A percentile compares a stretch with the other conserved stretches of the same genome.
phyloP scores from a whole-genome alignment of 768 basidiomycete species.

The Cantharellus cinnabarinus region DNA sequence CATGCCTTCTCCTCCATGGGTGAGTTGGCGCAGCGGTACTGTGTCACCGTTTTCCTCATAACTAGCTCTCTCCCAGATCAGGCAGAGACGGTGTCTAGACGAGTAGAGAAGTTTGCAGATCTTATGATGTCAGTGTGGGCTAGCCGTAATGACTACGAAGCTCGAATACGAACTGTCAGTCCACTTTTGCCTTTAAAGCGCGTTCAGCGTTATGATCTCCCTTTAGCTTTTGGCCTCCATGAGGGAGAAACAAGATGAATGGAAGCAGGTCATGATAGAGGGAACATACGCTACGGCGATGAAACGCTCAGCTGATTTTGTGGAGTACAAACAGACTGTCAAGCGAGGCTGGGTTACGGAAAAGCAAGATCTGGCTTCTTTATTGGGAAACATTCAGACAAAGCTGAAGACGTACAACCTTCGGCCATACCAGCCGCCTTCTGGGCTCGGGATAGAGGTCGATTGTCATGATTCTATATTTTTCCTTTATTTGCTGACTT shows the following conservation, averaged over 20 bases:
- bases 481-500: slow-evolving; percentile 2
- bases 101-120: slow-evolving; percentile 91
- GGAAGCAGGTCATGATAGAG: slow-evolving; percentile 44
- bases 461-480: slow-evolving; percentile 9
- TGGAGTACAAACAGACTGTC: slow-evolving; percentile 61
- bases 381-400: slow-evolving; percentile 85
- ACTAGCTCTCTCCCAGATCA: slow-evolving; percentile 38
- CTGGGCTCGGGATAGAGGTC: slow-evolving; percentile 42
- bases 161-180: slow-evolving; percentile 51
- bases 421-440: slow-evolving; percentile 60
- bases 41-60: neutral
- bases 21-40: slow-evolving; percentile 18
- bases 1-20: slow-evolving; percentile 97
- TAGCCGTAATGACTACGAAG: slow-evolving; percentile 79
- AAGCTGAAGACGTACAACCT: slow-evolving; percentile 83
- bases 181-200: neutral
- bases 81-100: slow-evolving; percentile 78
- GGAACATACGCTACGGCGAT: slow-evolving; percentile 72
- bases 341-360: slow-evolving; percentile 83
- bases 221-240: slow-evolving; percentile 34
- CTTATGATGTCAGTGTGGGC: slow-evolving; percentile 86
- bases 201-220: neutral
- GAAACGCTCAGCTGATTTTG: slow-evolving; percentile 48
- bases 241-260: slow-evolving; percentile 41
- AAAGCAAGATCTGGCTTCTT: slow-evolving; percentile 64